Evolutionary conservation across 768 basidiomycete genomes (phyloP).

Genomic region (Paxillus involutus): DNA sequence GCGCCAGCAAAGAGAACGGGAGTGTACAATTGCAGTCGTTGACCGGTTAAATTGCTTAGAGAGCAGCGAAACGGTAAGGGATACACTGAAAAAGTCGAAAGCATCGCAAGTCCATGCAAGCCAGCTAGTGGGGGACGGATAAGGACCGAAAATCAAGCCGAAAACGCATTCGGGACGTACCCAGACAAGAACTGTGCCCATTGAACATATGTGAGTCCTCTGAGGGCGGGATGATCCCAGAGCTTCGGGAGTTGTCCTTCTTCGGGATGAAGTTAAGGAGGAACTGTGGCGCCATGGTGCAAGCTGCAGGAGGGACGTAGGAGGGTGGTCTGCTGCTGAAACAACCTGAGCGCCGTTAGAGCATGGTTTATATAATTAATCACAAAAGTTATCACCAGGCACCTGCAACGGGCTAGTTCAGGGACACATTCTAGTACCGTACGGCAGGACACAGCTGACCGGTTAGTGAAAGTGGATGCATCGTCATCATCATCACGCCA

Average conservation of each 20-base stretch:
- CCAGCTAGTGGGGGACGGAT: constrained; percentile 46
- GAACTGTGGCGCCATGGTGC: constrained; percentile 31
- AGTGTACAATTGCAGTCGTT: constrained; percentile 44
- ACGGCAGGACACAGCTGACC: too few relatives aligned
- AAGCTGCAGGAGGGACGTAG: background rate
- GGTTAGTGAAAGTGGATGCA: too few relatives aligned
- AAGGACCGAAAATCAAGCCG: background rate
- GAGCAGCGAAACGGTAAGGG: constrained; percentile 52
- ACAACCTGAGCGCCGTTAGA: too few relatives aligned
- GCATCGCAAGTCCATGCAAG: constrained; percentile 88
- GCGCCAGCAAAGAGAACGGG: background rate
- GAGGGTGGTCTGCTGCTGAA: too few relatives aligned
- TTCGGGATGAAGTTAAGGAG: constrained; percentile 48
- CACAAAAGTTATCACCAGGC: too few relatives aligned
- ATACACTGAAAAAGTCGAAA: constrained; percentile 83
- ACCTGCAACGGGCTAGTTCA: too few relatives aligned
- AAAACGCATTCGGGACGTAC: constrained; percentile 27
- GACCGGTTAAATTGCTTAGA: constrained; percentile 45
- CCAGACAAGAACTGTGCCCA: constrained; percentile 61
- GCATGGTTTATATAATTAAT: too few relatives aligned
- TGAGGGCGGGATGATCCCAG: constrained; percentile 44
- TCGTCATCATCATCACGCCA: too few relatives aligned
- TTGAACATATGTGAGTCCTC: constrained; percentile 48
- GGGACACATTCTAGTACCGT: too few relatives aligned
- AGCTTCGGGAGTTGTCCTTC: constrained; percentile 38